These are phyloP conservation scores for Eutrema salsugineum DNA, from an alignment of 441 rosid species.

Conservation along the genomic window DNA sequence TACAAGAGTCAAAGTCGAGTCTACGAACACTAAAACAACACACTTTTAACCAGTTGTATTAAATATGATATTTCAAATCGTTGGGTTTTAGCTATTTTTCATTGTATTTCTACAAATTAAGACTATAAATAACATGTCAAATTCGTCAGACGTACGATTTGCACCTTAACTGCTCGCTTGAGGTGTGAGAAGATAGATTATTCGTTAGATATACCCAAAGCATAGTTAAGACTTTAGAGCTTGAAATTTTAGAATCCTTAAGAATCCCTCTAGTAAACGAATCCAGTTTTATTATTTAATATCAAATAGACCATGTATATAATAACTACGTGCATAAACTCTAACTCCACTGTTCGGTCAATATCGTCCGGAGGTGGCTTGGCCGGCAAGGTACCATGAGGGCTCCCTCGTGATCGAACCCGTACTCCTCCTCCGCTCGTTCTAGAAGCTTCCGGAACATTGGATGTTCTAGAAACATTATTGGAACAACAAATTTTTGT, in stretches of 20 bases:
- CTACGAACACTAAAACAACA: not conserved
- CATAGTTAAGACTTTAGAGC: not conserved
- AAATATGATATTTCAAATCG: not conserved
- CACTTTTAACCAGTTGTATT: not conserved
- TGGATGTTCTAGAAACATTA: constrained; percentile 53
- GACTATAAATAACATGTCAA: not conserved
- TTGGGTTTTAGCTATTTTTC: not conserved
- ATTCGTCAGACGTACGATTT: not conserved
- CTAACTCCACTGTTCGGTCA: constrained; percentile 34
- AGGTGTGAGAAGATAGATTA: not conserved
- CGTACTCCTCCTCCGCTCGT: constrained; percentile 70
- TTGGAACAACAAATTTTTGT: constrained; percentile 54
- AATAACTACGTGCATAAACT: not conserved
- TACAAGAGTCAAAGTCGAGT: not conserved
- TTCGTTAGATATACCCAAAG: not conserved
- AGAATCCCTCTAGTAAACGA: not conserved
- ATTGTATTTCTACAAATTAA: not conserved
- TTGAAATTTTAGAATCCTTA: not conserved
- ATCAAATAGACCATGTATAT: not conserved
- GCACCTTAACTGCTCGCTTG: not conserved
- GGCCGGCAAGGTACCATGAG: constrained; percentile 63
- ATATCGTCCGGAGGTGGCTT: constrained; percentile 46
- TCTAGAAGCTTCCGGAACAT: constrained; percentile 51
- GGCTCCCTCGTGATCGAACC: constrained; percentile 58
- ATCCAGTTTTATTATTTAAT: not conserved